A percentile compares a stretch with the other conserved stretches of the same genome.
Conservation (phyloP, 305 asterid species). For the Fraxinus sp. region DNA sequence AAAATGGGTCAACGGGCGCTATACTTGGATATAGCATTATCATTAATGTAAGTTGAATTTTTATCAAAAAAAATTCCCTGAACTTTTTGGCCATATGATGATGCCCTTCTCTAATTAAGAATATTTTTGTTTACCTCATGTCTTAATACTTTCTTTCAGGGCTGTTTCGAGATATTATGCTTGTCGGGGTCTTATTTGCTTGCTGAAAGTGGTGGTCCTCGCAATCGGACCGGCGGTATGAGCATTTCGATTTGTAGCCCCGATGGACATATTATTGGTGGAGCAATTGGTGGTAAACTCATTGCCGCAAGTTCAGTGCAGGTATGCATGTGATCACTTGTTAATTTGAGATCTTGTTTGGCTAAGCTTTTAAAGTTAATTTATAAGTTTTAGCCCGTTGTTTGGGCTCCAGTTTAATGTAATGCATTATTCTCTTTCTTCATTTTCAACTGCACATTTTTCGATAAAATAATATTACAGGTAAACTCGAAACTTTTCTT, state of each 20-base stretch:
- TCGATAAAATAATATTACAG: no score
- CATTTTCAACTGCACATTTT: no score
- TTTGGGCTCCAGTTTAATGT: no score
- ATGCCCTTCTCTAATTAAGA: background rate
- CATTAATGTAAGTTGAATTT: background rate
- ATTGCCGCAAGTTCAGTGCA: slow-evolving; percentile 43
- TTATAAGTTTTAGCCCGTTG: background rate
- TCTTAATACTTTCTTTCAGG: slow-evolving; percentile 29
- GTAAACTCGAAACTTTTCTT: no score
- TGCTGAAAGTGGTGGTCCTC: slow-evolving; percentile 42
- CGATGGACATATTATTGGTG: slow-evolving; percentile 48
- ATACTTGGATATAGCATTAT: background rate
- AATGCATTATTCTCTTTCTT: no score
- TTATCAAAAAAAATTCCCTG: background rate
- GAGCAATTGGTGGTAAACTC: slow-evolving; percentile 52
- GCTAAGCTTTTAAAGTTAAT: background rate
- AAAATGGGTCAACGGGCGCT: no score
- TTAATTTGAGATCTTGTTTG: background rate
- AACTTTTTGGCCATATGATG: background rate
- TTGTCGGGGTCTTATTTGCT: slow-evolving; percentile 53
- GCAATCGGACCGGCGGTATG: slow-evolving; percentile 43
- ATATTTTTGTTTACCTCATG: background rate
- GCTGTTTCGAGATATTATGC: slow-evolving; percentile 50
- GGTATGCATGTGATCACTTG: slow-evolving; percentile 24
- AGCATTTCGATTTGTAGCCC: slow-evolving; percentile 48